Percentiles rank a stretch among this genome's conserved stretches.
phyloP scores from a whole-genome alignment of 2,329 filamentous ascomycete species.

The Penicillium rolfsii region DNA sequence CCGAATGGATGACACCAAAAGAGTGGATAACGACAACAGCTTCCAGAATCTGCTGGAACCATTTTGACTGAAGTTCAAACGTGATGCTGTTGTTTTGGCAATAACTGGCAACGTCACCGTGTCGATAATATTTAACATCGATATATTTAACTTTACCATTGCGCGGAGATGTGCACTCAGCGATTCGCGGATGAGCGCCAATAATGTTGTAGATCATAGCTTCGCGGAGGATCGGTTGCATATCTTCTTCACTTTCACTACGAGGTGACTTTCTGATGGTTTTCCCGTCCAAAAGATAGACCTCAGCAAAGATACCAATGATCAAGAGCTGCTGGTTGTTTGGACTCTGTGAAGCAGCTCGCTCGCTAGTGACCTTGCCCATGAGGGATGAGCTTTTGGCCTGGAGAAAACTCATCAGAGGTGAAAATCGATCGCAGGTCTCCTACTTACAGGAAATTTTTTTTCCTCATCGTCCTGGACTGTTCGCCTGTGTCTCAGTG shows the following conservation, averaged over 20 bases:
- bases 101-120: neutral
- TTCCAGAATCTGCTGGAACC: neutral
- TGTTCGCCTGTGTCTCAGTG: neutral
- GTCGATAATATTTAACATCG: slow-evolving; percentile 3
- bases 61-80: neutral
- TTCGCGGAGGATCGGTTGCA: slow-evolving; percentile 5
- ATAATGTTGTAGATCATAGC: neutral
- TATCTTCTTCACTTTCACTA: slow-evolving; percentile 6
- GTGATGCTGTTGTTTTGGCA: neutral
- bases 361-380: neutral
- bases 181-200: neutral
- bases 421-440: neutral
- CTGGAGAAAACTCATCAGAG: neutral
- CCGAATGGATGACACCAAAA: neutral
- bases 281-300: slow-evolving; percentile 5
- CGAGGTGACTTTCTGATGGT: slow-evolving; percentile 8
- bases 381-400: neutral
- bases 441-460: neutral
- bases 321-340: neutral
- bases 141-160: neutral
- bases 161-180: neutral
- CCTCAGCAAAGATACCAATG: slow-evolving; percentile 8
- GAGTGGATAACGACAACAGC: neutral
- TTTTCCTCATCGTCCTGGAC: neutral
- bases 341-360: neutral